Conservation (phyloP, 192 early-diverging fungal species). For the Entophlyctis luteolus region DNA sequence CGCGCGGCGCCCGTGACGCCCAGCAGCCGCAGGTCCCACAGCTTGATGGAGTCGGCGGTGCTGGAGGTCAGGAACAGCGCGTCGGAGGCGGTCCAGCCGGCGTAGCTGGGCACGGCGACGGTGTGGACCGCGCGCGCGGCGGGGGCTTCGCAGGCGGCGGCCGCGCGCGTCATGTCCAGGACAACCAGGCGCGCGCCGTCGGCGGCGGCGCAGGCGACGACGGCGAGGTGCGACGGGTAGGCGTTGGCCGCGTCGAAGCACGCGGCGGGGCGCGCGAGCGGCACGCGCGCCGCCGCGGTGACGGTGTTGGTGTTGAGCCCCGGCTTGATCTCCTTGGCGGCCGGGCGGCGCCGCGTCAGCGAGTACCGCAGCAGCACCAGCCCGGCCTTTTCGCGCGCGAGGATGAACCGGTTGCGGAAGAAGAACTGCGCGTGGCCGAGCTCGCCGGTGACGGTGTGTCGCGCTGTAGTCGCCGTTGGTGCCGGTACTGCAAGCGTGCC, state of each 20-base stretch:
- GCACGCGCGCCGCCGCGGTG: background rate
- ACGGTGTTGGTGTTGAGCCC: slow-evolving; percentile 11
- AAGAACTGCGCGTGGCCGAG: background rate
- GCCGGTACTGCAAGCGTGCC: background rate
- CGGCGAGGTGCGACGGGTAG: background rate
- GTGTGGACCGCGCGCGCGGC: background rate
- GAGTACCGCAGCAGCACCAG: too few species aligned
- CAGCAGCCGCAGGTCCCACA: slow-evolving; percentile 36
- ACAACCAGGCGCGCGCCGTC: too few species aligned
- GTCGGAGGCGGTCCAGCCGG: too few species aligned
- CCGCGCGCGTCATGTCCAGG: background rate
- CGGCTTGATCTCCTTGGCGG: background rate
- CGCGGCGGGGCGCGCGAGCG: background rate
- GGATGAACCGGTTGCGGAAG: background rate
- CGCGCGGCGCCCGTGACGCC: background rate
- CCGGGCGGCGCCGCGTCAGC: background rate
- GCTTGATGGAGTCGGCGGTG: slow-evolving; percentile 28
- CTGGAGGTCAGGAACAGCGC: slow-evolving; percentile 11
- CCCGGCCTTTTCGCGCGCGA: background rate
- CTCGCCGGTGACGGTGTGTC: background rate
- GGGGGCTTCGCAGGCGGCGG: background rate
- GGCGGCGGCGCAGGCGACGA: too few species aligned
- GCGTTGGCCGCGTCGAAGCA: slow-evolving; percentile 10
- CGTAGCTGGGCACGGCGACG: background rate
- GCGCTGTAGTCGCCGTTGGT: background rate